Evolutionary conservation across 208 protist species (phyloP).

Genomic region (Herpetomonas samuelpessoai): DNA sequence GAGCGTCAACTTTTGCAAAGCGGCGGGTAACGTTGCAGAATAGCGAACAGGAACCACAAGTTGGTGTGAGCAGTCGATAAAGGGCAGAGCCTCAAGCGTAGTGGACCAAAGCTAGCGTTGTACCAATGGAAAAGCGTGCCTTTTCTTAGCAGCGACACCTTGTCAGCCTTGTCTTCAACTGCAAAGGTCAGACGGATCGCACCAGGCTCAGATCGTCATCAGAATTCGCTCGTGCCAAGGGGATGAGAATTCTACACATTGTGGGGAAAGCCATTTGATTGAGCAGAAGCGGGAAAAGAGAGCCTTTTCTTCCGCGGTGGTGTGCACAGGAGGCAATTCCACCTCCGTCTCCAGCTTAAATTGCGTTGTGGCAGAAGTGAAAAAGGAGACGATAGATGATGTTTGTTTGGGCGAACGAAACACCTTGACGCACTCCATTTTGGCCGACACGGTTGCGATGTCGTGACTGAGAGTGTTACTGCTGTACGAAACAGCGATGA

Average conservation of each 20-base stretch:
- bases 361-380: slow-evolving; percentile 20
- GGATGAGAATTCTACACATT: slow-evolving; percentile 72
- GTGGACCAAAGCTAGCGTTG: no score
- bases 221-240: slow-evolving; percentile 72
- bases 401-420: slow-evolving; percentile 49
- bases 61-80: no score
- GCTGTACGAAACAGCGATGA: slow-evolving; percentile 74
- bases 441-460: slow-evolving; percentile 66
- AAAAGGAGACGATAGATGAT: slow-evolving; percentile 31
- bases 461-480: slow-evolving; percentile 62
- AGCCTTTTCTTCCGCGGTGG: slow-evolving; percentile 4
- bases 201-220: slow-evolving; percentile 29
- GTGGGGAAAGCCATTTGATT: slow-evolving; percentile 78
- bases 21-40: no score
- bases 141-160: no score
- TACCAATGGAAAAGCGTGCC: no score
- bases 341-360: slow-evolving; percentile 30
- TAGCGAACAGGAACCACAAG: no score
- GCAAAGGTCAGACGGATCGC: no score
- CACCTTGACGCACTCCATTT: slow-evolving; percentile 58
- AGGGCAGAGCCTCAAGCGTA: no score
- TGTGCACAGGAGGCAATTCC: slow-evolving; percentile 19
- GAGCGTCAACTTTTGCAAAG: no score
- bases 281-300: slow-evolving; percentile 37
- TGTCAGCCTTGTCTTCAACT: no score